Evolutionary conservation across 352 stramenopile species (phyloP).

Genomic region (Globisporangium spiculum): DNA sequence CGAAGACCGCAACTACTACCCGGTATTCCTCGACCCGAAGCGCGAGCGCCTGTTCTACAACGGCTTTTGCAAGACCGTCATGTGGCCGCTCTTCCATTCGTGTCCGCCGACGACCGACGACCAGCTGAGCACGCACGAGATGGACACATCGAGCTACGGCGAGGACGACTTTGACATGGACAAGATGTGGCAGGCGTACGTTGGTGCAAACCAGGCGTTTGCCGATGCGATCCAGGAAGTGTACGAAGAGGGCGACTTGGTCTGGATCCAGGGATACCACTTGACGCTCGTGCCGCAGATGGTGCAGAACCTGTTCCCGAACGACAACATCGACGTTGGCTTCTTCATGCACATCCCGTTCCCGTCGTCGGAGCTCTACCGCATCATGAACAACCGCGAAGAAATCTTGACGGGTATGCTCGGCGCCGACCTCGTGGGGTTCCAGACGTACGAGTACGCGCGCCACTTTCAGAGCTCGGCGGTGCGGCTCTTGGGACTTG

Average conservation of each 20-base stretch:
- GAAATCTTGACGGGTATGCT: conserved; percentile 87
- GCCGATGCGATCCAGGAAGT: conserved; percentile 84
- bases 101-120: conserved; percentile 77
- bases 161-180: conserved; percentile 71
- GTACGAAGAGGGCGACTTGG: conserved; percentile 86
- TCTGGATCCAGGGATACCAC: conserved; percentile 92
- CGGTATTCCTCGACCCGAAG: conserved; percentile 88
- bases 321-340: conserved; percentile 86
- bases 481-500: conserved; percentile 80
- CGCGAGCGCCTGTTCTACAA: conserved; percentile 88
- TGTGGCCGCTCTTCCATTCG: conserved; percentile 91
- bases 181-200: conserved; percentile 89
- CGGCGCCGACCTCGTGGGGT: conserved; percentile 85
- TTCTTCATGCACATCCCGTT: conserved; percentile 92
- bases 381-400: conserved; percentile 86
- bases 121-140: conserved; percentile 63
- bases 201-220: conserved; percentile 84
- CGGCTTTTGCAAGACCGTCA: conserved; percentile 89
- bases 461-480: conserved; percentile 88
- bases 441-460: conserved; percentile 91
- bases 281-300: conserved; percentile 88
- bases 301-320: conserved; percentile 86
- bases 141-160: conserved; percentile 34
- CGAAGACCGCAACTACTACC: conserved; percentile 88
- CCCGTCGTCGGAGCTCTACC: conserved; percentile 86